Conservation (phyloP, 225 moss, liverwort and hornwort genomes). For the Lunularia cruciata region DNA sequence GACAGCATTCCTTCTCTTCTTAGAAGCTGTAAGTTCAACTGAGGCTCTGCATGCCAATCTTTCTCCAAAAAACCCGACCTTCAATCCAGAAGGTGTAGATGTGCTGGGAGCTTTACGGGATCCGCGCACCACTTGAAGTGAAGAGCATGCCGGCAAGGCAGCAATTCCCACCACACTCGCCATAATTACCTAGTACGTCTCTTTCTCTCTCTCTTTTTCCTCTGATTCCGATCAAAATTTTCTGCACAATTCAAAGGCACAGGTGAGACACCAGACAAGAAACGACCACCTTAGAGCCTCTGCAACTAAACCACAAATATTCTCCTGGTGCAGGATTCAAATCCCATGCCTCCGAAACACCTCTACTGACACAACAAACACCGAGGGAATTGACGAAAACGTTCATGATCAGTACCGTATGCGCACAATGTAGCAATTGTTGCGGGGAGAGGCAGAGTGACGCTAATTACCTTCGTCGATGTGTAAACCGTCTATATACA, state of each 20-base stretch:
- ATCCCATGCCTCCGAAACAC: neutral
- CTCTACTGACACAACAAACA: neutral
- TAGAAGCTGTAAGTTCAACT: constrained; percentile 2
- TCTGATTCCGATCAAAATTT: neutral
- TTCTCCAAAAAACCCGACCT: constrained; percentile 33
- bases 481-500: neutral
- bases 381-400: neutral
- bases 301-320: neutral
- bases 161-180: constrained; percentile 41
- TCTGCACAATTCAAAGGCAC: neutral
- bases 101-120: neutral
- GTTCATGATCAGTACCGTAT: neutral
- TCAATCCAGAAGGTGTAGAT: neutral
- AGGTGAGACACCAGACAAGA: neutral
- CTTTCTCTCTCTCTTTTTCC: neutral
- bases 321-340: neutral
- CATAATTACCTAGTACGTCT: constrained; percentile 4
- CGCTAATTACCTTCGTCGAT: neutral
- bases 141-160: constrained; percentile 34
- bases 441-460: neutral
- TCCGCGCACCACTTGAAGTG: constrained; percentile 26
- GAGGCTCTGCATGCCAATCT: constrained; percentile 18
- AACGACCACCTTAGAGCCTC: too few relatives aligned
- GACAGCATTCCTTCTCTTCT: constrained; percentile 15
- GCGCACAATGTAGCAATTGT: neutral